Evolutionary conservation across 208 protist species (phyloP).

Genomic region (Crithidia bombi): DNA sequence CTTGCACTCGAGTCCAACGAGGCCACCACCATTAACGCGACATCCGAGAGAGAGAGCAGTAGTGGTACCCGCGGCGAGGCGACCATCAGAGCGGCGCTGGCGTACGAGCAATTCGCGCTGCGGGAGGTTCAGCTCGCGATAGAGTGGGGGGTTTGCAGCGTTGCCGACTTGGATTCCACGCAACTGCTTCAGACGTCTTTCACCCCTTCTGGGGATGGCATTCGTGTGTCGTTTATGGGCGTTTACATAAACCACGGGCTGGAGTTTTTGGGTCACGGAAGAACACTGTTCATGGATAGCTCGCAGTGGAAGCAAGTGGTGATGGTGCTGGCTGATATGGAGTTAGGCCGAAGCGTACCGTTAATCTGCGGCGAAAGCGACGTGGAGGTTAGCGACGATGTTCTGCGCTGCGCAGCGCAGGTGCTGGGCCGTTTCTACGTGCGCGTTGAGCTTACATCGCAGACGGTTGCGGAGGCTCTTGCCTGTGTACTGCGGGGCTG

Average conservation of each 20-base stretch:
- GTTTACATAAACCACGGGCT: constrained; percentile 69
- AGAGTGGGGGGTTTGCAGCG: constrained; percentile 48
- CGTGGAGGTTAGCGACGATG: constrained; percentile 13
- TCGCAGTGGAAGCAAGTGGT: constrained; percentile 31
- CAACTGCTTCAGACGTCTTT: constrained; percentile 79
- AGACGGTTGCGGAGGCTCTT: constrained; percentile 42
- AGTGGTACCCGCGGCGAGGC: constrained; percentile 2
- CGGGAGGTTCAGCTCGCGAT: constrained; percentile 56
- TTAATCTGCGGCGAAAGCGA: constrained; percentile 34
- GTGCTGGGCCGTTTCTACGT: constrained; percentile 70
- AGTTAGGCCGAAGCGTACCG: constrained; percentile 25
- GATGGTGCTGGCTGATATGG: constrained; percentile 24
- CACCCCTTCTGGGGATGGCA: constrained; percentile 41
- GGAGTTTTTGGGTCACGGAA: constrained; percentile 82
- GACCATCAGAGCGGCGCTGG: constrained; percentile 49
- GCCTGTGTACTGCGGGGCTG: constrained; percentile 58
- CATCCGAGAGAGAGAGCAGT: background rate
- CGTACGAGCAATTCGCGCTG: constrained; percentile 57
- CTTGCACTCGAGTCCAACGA: constrained; percentile 27
- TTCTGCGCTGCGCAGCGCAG: constrained; percentile 29
- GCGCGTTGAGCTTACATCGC: constrained; percentile 53
- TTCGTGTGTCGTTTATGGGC: constrained; percentile 62
- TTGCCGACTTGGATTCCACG: constrained; percentile 70
- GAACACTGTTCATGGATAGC: constrained; percentile 46
- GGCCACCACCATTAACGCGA: background rate